A percentile compares a stretch with the other conserved stretches of the same genome.
Evolutionary conservation across 148 eudicot genomes (phyloP).

Genomic region (Rhododendron williamsianum): DNA sequence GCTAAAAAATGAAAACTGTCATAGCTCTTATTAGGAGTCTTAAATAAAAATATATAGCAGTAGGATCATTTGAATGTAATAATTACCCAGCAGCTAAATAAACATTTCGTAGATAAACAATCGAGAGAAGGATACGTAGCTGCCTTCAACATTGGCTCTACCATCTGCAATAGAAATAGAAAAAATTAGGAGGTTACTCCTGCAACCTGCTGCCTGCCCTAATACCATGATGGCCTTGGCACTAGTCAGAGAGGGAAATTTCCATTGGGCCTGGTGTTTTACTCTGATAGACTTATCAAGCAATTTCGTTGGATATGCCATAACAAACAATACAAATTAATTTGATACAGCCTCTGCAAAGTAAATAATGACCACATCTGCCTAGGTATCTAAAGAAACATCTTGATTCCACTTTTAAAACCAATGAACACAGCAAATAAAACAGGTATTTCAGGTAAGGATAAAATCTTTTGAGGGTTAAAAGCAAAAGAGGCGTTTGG

Average conservation of each 20-base stretch:
- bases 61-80: not conserved
- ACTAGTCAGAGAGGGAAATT: not conserved
- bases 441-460: not conserved
- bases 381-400: not conserved
- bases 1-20: not conserved
- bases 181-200: not conserved
- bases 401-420: not conserved
- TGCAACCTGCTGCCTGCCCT: not conserved
- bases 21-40: not conserved
- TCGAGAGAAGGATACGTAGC: conserved; percentile 71
- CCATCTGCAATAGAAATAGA: conserved; percentile 58
- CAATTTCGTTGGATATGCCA: not conserved
- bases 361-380: not conserved
- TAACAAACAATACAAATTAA: not conserved
- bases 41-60: not conserved
- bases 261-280: not conserved
- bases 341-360: not conserved
- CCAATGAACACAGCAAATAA: not conserved
- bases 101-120: not conserved
- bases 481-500: not conserved
- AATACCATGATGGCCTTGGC: not conserved
- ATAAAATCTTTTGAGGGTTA: not conserved
- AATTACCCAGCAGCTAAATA: not conserved
- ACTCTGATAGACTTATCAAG: not conserved
- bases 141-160: conserved; percentile 88